Evolutionary conservation across 441 rosid genomes (phyloP).

Genomic region (Metrosideros polymorpha): DNA sequence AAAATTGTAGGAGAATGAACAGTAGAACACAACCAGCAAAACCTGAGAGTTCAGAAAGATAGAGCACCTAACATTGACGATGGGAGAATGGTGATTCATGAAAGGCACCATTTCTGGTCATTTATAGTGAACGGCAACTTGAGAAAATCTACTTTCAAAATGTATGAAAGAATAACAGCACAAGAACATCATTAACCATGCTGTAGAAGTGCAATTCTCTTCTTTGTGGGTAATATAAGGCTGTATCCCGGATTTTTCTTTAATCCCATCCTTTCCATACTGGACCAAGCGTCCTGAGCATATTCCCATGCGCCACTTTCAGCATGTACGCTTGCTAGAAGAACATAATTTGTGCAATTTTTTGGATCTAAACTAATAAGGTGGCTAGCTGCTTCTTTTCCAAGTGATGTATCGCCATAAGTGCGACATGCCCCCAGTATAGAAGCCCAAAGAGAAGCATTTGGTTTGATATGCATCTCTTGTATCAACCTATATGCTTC

Average conservation of each 20-base stretch:
- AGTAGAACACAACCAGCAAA: neutral
- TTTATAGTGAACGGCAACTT: neutral
- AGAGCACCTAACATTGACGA: neutral
- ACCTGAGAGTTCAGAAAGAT: neutral
- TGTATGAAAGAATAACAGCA: neutral
- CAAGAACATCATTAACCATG: constrained; percentile 1
- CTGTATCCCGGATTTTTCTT: constrained; percentile 55
- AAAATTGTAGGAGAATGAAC: neutral
- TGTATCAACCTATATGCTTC: constrained; percentile 41
- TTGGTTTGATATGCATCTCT: constrained; percentile 29
- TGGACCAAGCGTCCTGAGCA: constrained; percentile 33
- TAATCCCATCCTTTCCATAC: constrained; percentile 37
- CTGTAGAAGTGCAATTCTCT: constrained; percentile 9
- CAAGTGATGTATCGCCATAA: constrained; percentile 34
- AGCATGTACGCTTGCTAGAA: constrained; percentile 49
- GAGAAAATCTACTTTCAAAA: constrained; percentile 3
- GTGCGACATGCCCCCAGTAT: constrained; percentile 62
- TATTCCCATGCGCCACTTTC: constrained; percentile 51
- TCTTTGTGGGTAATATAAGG: constrained; percentile 22
- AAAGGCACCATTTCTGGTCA: neutral
- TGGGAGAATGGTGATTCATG: neutral
- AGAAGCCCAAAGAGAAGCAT: constrained; percentile 58
- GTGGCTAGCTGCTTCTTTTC: constrained; percentile 41
- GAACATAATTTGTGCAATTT: constrained; percentile 48
- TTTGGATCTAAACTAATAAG: constrained; percentile 48